phyloP scores from a whole-genome alignment of 106 monocot species.

The Phalaenopsis equestris region DNA sequence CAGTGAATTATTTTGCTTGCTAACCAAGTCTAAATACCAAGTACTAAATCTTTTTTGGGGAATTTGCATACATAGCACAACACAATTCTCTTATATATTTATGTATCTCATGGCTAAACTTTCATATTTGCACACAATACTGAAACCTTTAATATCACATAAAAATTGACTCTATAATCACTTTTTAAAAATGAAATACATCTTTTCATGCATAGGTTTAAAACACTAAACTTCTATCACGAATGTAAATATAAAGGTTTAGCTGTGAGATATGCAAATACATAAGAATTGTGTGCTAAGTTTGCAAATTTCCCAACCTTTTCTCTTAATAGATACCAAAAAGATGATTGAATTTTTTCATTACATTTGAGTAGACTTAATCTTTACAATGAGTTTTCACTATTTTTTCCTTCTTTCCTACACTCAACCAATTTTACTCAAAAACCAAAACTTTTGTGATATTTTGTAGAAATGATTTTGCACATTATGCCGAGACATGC shows the following conservation, averaged over 20 bases:
- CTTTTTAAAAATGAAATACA: too few species aligned
- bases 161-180: too few species aligned
- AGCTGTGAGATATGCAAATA: too few species aligned
- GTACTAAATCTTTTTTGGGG: background rate
- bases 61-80: background rate
- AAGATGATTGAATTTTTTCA: background rate
- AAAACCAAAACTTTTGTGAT: background rate
- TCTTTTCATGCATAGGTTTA: too few species aligned
- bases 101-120: too few species aligned
- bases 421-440: background rate
- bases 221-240: too few species aligned
- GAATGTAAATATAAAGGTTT: too few species aligned
- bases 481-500: conserved; percentile 62
- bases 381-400: background rate
- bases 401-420: background rate
- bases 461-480: conserved; percentile 25
- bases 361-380: background rate
- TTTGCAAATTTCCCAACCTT: background rate
- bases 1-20: too few species aligned
- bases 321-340: background rate
- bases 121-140: too few species aligned
- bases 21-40: background rate
- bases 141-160: too few species aligned
- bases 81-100: too few species aligned
- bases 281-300: too few species aligned